phyloP scores from a whole-genome alignment of 2,329 filamentous ascomycete species.

The Ophiostoma piceae region DNA sequence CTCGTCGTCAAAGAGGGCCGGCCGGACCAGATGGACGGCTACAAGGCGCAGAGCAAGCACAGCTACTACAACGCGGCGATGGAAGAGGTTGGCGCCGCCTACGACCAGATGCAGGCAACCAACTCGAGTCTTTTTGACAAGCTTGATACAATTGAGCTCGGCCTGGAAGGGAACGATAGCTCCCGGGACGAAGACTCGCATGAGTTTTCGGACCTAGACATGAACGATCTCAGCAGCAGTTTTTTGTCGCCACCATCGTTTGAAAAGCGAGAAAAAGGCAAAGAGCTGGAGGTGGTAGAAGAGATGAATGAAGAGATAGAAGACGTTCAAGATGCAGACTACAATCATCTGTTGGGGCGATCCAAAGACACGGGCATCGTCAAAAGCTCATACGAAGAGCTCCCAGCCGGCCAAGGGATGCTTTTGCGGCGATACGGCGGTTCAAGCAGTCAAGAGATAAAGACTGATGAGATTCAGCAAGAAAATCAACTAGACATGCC shows the following conservation, averaged over 20 bases:
- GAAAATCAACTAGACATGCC: too few relatives aligned
- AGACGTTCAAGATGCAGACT: neutral
- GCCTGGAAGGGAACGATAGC: neutral
- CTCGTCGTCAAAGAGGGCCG: conserved; percentile 67
- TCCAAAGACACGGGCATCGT: neutral
- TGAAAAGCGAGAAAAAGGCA: neutral
- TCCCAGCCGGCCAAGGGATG: neutral
- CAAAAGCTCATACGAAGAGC: conserved; percentile 15
- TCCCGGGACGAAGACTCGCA: conserved; percentile 5
- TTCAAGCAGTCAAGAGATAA: neutral
- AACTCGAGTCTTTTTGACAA: conserved; percentile 15
- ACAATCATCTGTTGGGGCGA: neutral
- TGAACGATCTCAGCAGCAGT: neutral
- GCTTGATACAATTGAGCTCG: conserved; percentile 19
- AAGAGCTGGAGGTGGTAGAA: neutral
- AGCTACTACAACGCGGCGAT: conserved; percentile 81
- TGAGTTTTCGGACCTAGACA: neutral
- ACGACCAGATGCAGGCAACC: conserved; percentile 24
- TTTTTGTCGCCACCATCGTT: neutral
- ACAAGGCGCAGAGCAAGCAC: conserved; percentile 72
- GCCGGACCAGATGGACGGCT: conserved; percentile 57
- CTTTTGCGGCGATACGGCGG: neutral
- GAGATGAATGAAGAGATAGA: neutral
- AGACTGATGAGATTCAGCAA: neutral
- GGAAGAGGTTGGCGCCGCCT: conserved; percentile 33